phyloP scores from a whole-genome alignment of 192 early-diverging fungal genomes.

The Podila epigama region DNA sequence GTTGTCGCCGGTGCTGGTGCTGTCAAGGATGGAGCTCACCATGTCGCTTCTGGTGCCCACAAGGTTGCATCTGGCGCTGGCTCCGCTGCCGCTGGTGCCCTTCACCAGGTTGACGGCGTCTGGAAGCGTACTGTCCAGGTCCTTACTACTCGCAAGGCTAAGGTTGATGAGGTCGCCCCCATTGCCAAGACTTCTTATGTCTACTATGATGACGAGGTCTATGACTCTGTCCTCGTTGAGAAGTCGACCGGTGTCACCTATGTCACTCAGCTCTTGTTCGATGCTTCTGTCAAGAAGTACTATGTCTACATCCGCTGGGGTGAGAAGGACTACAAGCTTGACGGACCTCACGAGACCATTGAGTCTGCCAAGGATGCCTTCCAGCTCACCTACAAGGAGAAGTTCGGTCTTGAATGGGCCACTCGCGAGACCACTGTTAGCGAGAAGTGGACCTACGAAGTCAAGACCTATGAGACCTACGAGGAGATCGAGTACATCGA shows the following conservation, averaged over 20 bases:
- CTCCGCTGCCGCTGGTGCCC: background rate
- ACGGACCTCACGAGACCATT: too few relatives aligned
- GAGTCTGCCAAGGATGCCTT: too few relatives aligned
- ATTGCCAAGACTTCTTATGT: conserved; percentile 18
- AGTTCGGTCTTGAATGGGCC: conserved; percentile 2
- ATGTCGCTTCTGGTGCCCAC: background rate
- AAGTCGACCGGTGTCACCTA: conserved; percentile 7
- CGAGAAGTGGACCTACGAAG: conserved; percentile 2
- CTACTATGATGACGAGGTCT: conserved; percentile 15
- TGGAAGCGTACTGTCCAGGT: conserved; percentile 35
- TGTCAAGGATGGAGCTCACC: too few relatives aligned
- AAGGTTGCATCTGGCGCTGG: background rate
- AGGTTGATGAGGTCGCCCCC: conserved; percentile 17
- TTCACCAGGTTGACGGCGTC: conserved; percentile 14
- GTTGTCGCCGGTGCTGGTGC: background rate
- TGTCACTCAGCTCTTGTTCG: conserved; percentile 5
- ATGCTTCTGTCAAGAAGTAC: too few relatives aligned
- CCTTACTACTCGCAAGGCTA: conserved; percentile 28
- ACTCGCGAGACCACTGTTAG: background rate
- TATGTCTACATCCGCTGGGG: too few relatives aligned
- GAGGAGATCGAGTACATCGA: conserved; percentile 5
- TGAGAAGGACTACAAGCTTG: too few relatives aligned
- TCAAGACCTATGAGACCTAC: conserved; percentile 14
- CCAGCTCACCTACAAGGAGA: conserved; percentile 3
- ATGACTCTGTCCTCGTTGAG: background rate